Base-by-base conservation (phyloP, 2,329 filamentous ascomycete species). In the Fusarium camptoceras region DNA sequence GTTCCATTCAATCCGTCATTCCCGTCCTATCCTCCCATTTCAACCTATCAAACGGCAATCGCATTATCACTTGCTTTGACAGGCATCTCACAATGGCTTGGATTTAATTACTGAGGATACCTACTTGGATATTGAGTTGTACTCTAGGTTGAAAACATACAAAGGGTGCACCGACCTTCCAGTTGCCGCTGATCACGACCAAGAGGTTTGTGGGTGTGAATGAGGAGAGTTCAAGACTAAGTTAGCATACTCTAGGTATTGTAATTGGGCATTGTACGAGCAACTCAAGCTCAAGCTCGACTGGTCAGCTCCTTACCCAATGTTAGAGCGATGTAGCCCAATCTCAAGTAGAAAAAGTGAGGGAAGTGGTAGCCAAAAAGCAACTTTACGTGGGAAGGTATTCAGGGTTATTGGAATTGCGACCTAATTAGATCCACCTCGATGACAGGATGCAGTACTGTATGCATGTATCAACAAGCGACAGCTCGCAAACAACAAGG, bases 361-460 rank as follows among this genome's bases (percentile, higher is more conserved):
- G 18, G n/a, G 18, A 37, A 37, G 37, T 51, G 57, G 48, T 28
- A 49, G 42, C 42, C 53, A 64, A 66, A 67, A 70, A 55, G 67
- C 66, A 70, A 70, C 25, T 43, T 37, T 37, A 37, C 34, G 18
- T 37, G 34, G 34, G 18, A 37, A 37, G 34, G 48, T 43, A 46
- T 48, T 55, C 61, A 58, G 66, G 66, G 37, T 47, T 22, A 39
- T 37, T 37, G 20, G 47, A 42, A 53, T 54, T 68, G 56, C 46
- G 41, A 62, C 66, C 66, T 39, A 70, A 66, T 70, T 39, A 25
- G 54, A 44, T 51, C 66, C 67, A 70, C 55, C 49, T 50, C 43
- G 55, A 61, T 54, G 53, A 53, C n/a, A 51, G 34, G 14, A 51
- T 50, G 53, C 28, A 47, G 34, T 37, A 37, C 34, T 37, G 34